Evolutionary conservation across 768 basidiomycete species (phyloP), one percentile per base, ranked within the genome.

Genomic region (Mycena filopes): DNA sequence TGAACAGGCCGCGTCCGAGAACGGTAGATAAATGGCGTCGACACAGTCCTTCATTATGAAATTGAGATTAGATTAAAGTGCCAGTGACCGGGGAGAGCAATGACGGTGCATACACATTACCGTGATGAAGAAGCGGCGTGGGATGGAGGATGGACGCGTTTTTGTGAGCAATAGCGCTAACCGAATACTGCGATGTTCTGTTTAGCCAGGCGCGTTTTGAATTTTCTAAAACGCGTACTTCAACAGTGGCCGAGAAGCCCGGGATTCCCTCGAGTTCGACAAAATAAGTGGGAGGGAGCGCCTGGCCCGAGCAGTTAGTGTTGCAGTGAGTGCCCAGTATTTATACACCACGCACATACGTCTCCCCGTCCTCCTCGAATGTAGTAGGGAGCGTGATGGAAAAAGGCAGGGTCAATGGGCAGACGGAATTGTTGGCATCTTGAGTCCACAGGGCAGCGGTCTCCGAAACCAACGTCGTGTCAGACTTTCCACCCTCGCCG

Each of bases 221-320:
- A 23, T 23, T 5, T 29, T 12, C 18, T 13, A 12, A n/a, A 56
- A 28, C 10, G 20, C 77, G 65, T 70, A 84, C 84, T 60, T 85
- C 84, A 57, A 91, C 86, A 8, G 76, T 83, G 13, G 92, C 90
- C 16, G 80, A 79, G 71, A 93, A 92, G 1, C 92, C 92, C 12
- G 92, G 92, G 5, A 93, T 74, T 7, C 91, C 91, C 12, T 85
- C 83, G 18, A 92, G 78, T 65, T 88, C 88, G 20, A 89, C 86
- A 62, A 87, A 81, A 65, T 87, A 89, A 13, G 86, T 90, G 1
- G 92, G 92, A 25, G 92, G 92, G 25, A 94, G 79, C 48, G 86
- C 81, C 91, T 93, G 60, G 36, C 2, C n/a, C 11, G 36, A 36
- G 4, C 48, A 36, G 62, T 4, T 26, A 42, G 54, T 28, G 61